Evolutionary conservation across 805 yeast genomes (phyloP).

Genomic region (Candida anglica): DNA sequence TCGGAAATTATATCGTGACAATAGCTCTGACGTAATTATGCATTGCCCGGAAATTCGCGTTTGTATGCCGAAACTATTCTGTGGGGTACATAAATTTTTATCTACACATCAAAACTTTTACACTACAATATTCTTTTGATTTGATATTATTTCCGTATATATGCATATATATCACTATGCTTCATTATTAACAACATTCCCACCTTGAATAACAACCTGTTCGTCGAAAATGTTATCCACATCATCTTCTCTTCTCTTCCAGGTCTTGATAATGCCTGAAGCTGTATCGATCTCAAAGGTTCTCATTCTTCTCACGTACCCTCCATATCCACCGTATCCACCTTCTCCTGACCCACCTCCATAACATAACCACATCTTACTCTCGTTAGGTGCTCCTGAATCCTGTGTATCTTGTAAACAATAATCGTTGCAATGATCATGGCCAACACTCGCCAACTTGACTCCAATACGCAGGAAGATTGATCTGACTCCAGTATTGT

Average conservation of each 20-base stretch:
- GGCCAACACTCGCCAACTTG: conserved; percentile 77
- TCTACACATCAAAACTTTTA: too few relatives aligned
- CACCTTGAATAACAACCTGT: conserved; percentile 47
- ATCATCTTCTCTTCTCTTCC: conserved; percentile 68
- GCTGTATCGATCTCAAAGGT: conserved; percentile 60
- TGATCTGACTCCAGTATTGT: conserved; percentile 63
- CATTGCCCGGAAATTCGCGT: too few relatives aligned
- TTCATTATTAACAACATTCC: conserved; percentile 37
- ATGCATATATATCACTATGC: too few relatives aligned
- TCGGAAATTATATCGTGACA: too few relatives aligned
- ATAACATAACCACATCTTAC: conserved; percentile 77
- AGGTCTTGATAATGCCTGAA: conserved; percentile 48
- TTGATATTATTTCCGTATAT: too few relatives aligned
- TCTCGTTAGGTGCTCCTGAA: conserved; percentile 17
- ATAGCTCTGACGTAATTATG: too few relatives aligned
- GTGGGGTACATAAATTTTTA: too few relatives aligned
- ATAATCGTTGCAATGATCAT: conserved; percentile 93
- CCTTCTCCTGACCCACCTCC: conserved; percentile 96
- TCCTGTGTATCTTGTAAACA: conserved; percentile 57
- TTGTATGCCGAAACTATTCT: too few relatives aligned
- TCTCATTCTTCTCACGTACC: conserved; percentile 76
- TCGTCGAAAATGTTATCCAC: conserved; percentile 46
- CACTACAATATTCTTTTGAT: too few relatives aligned
- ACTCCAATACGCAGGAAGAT: conserved; percentile 66
- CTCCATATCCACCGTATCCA: conserved; percentile 92